Evolutionary conservation across 2,329 filamentous ascomycete genomes (phyloP), one percentile per base, ranked within the genome.

Genomic region (Colletotrichum liaoningense): DNA sequence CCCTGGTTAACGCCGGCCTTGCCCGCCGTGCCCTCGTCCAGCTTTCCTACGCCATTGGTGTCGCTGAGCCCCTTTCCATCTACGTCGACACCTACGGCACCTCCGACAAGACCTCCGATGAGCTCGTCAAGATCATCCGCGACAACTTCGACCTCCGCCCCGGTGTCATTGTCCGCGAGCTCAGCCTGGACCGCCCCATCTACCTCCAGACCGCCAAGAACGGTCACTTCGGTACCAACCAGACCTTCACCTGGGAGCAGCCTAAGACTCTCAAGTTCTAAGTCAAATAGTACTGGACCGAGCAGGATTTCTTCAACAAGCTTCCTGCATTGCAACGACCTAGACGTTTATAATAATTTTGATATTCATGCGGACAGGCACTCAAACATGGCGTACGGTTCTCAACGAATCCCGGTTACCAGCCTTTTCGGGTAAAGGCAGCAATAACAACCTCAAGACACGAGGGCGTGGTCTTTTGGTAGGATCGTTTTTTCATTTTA

Each of bases 181-280:
- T 99, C 78, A 93, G 97, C 88, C 91, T 99, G 78, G 93, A 92
- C 86, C 95, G 95, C 87, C 97, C 97, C 83, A 98, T 98, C 89
- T 99, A 99, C 93, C 92, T 92, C 91, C 91, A 96, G 89, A 99
- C 97, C 72, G 97, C 97, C 87, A 98, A 98, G 94, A 98, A 98
- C 88, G 97, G 97, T 80, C 97, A 99, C 92, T 99, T 99, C 88
- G 89, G 89, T 78, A 97, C 95, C 87, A 97, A 98, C 94, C 97
- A 98, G 91, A 89, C 86, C 86, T 99, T 99, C 91, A 92, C 89
- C 87, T 99, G 97, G 97, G 97, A 99, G 92, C 91, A 98, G 92
- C 96, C 97, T 82, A 98, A 98, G 94, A 81, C 89, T 79, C 94
- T 99, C 82, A 95, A 94, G 87, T 93, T 94, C 87, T 98, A 98